Conservation (phyloP, 352 stramenopile species). For the Phytophthora constricta region DNA sequence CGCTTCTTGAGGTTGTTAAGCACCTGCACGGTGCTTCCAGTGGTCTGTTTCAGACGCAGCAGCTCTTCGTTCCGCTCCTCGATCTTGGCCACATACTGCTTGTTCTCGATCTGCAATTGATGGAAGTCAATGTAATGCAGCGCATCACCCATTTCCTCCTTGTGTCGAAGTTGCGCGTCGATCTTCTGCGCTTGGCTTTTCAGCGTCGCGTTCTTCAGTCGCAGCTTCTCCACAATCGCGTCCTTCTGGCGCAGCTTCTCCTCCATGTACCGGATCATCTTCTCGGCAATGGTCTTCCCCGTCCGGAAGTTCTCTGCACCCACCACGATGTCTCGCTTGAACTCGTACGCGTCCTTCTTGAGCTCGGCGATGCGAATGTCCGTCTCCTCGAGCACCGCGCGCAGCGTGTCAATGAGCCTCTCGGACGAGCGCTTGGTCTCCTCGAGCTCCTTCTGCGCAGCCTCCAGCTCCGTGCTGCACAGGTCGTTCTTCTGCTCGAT, state of each 20-base stretch:
- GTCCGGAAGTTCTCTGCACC: constrained; percentile 94
- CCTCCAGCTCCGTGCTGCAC: constrained; percentile 87
- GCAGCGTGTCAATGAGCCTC: constrained; percentile 94
- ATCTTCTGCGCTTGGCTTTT: constrained; percentile 94
- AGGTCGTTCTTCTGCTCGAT: constrained; percentile 95
- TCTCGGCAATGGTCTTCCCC: constrained; percentile 93
- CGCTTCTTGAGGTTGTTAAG: constrained; percentile 93
- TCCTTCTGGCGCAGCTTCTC: constrained; percentile 94
- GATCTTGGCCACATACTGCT: constrained; percentile 95
- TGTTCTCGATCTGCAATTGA: constrained; percentile 97
- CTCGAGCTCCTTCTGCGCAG: constrained; percentile 89
- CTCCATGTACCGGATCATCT: constrained; percentile 96
- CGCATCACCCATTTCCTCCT: constrained; percentile 95
- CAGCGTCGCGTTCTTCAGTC: constrained; percentile 94
- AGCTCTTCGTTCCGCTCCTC: constrained; percentile 95
- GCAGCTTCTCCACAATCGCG: constrained; percentile 92
- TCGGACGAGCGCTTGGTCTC: constrained; percentile 91
- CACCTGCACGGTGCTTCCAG: constrained; percentile 88
- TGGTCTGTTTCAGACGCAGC: constrained; percentile 92
- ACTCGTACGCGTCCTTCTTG: constrained; percentile 97
- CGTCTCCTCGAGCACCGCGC: constrained; percentile 93
- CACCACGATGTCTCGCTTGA: constrained; percentile 95
- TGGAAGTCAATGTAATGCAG: constrained; percentile 98
- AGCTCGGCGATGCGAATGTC: constrained; percentile 95
- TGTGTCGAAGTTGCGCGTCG: constrained; percentile 91